Evolutionary conservation across 257 asterid genomes (phyloP), one percentile per base, ranked within the genome.

Genomic region (Sherardia arvensis): DNA sequence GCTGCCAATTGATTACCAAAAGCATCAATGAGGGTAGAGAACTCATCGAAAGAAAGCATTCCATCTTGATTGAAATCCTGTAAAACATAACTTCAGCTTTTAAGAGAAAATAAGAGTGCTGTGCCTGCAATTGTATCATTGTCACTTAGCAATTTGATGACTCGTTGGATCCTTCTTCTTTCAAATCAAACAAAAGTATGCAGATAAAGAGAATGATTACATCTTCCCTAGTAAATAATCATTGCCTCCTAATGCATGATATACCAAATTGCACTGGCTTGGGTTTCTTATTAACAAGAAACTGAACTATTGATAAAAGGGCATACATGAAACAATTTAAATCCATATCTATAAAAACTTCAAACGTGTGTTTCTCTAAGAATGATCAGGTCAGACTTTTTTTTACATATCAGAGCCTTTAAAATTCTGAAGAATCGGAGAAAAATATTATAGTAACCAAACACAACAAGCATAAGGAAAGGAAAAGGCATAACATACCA

Each of bases 51-150:
- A 3, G 99, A 87, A 68, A 93, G 94, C 61, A 65, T 72, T 66
- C 97, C 99, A 61, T 84, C 95, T 69, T 87, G 91, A 66, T 93
- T 67, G 66, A 79, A 85, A 76, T 93, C 99, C 99, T 93, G 97
- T 22, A 77, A 32, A 68, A 61, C 34, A 69, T 48, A 45, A 48
- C 6, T 61, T 63, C 32, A 67, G 69, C 64, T 66, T 45, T 71
- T 70, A 38, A 59, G 14, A 40, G 38, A 60, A 12, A 38, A 27
- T 43, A 48, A 48, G 21, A 51, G 63, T 34, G 23, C 26, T 18
- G 34, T 7, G 54, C 30, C 30, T 30, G 15, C 20, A 49, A 51
- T 34, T 7, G 15, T 60, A 38, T 5, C 28, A 15, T 49, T 26
- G 25, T 49, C 36, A 4, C 26, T 49, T 30, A 40, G 9, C 60